Percentiles rank a stretch among this genome's conserved stretches.
Conservation (phyloP, 2,329 filamentous ascomycete species). For the Cercospora sp. region DNA sequence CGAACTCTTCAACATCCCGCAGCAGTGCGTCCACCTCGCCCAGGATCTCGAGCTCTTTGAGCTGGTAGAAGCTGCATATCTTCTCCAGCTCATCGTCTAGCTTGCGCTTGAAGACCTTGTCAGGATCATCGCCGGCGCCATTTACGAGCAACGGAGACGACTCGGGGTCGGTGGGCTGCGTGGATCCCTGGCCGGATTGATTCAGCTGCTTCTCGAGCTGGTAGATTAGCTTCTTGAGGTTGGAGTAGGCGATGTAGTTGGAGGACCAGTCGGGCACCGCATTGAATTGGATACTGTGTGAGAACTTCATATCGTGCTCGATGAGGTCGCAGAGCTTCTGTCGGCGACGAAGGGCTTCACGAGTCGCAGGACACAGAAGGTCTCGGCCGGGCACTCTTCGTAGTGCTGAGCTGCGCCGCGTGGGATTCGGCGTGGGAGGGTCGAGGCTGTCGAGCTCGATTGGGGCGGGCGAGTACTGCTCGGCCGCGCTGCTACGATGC, state of each 20-base stretch:
- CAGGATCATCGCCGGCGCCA: conserved; percentile 62
- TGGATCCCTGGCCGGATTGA: conserved; percentile 44
- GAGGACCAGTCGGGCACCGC: conserved; percentile 99
- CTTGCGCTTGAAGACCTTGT: conserved; percentile 76
- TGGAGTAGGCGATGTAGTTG: conserved; percentile 97
- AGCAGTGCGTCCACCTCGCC: conserved; percentile 78
- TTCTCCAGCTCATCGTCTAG: conserved; percentile 91
- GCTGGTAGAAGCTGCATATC: conserved; percentile 83
- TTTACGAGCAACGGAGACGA: conserved; percentile 73
- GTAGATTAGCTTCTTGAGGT: conserved; percentile 98
- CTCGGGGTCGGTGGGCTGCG: conserved; percentile 66
- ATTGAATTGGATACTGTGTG: conserved; percentile 98
- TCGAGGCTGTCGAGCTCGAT: conserved; percentile 34
- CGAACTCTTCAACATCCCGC: conserved; percentile 68
- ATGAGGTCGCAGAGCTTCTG: conserved; percentile 71
- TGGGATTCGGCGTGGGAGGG: conserved; percentile 24
- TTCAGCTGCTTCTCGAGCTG: conserved; percentile 84
- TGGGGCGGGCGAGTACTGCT: background rate
- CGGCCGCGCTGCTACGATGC: conserved; percentile 8
- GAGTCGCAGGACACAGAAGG: conserved; percentile 19
- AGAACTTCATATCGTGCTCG: conserved; percentile 97
- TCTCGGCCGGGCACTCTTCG: background rate
- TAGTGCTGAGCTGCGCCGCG: background rate
- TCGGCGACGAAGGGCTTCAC: conserved; percentile 29
- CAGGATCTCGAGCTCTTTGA: conserved; percentile 86